Evolutionary conservation across 352 stramenopile species (phyloP).

Genomic region (Lagenidium giganteum): DNA sequence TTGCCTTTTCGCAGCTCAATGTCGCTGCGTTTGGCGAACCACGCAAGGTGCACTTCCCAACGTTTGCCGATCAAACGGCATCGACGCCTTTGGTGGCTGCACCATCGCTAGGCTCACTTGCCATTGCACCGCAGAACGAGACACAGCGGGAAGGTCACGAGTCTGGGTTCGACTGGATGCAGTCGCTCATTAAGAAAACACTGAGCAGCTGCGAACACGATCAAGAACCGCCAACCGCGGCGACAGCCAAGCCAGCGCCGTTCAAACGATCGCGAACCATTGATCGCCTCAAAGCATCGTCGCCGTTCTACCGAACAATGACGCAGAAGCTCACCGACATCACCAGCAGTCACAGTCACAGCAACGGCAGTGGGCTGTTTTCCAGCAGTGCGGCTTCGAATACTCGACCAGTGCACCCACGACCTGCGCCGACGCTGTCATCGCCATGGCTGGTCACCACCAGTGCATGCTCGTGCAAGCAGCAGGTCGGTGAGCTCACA

Average conservation of each 20-base stretch:
- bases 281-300: conserved; percentile 20
- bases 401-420: too few species aligned
- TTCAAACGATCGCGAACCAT: conserved; percentile 41
- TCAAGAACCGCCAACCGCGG: conserved; percentile 12
- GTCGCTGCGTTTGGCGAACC: conserved; percentile 15
- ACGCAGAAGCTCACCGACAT: conserved; percentile 26
- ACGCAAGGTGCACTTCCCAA: conserved; percentile 13
- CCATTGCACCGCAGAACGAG: too few species aligned
- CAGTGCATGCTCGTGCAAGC: conserved; percentile 21
- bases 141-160: conserved; percentile 10
- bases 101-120: too few species aligned
- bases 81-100: not conserved
- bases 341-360: too few species aligned
- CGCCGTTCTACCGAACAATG: conserved; percentile 34
- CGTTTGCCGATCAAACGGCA: not conserved
- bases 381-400: not conserved
- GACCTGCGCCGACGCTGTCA: too few species aligned
- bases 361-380: too few species aligned
- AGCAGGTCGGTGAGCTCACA: conserved; percentile 17
- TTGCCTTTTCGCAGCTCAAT: conserved; percentile 18
- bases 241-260: conserved; percentile 3
- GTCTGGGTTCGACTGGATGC: conserved; percentile 26
- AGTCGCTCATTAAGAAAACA: conserved; percentile 20
- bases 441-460: conserved; percentile 39
- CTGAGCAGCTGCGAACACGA: conserved; percentile 8